Evolutionary conservation across 2,329 filamentous ascomycete genomes (phyloP), one percentile per base, ranked within the genome.

Genomic region (Ilyonectria mors-panacis): DNA sequence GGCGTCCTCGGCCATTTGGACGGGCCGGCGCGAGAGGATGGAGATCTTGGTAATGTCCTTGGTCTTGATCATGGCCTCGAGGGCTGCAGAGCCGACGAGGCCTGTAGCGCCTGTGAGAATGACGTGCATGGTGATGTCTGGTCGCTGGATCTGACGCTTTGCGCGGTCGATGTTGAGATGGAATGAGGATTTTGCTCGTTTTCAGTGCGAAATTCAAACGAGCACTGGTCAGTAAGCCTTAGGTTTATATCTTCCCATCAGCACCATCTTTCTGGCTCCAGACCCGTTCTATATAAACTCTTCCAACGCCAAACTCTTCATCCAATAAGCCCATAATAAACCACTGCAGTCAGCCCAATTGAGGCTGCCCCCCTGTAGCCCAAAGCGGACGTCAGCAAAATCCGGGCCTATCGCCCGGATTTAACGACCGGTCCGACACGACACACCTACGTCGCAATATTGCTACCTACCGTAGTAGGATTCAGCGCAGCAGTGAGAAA

Each of bases 101-200:
- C 91, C 91, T 0, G 90, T 92, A 12, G 89, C 90, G n/a, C 90
- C 90, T 0, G 90, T 92, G 57, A 92, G 83, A 65, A 92, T 89
- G 74, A 92, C 83, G 81, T 91, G 88, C 87, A 90, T 90, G 53
- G 10, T 51, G 58, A 35, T 51, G 55, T 59, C 53, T 62, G 51
- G 30, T 35, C 21, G 13, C 10, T 26, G 1, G 26, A 26, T 1
- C 26, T 26, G 4, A 26, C 26, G 26, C 5, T 26, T 26, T 26
- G 26, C 30, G 30, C 9, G 30, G 9, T 7, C 9, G 30, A 33
- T 33, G 30, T 10, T 33, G n/a, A 39, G 26, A 39, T 33, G 33
- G 33, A 28, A 1, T 19, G 28, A 26, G 45, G 10, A 21, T 17
- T 33, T 17, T 33, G 13, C 26, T 44, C 28, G 8, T 13, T 30